Conservation (phyloP, 306 rosid genomes). For the Cicer chorassanicum region DNA sequence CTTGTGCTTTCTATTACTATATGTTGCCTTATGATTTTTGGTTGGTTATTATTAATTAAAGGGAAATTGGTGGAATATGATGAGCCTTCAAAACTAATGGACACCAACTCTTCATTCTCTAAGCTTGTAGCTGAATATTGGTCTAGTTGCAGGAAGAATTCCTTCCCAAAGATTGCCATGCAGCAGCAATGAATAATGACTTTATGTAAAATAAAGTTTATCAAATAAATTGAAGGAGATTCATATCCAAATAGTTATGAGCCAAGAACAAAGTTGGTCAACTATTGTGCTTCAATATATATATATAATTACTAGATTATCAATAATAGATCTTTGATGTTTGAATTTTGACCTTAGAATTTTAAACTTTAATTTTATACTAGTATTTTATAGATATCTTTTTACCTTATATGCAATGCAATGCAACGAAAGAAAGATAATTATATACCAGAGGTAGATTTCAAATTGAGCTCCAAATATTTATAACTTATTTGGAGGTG, state of each 20-base stretch:
- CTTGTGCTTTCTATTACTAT: background rate
- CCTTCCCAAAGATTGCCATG: conserved; percentile 27
- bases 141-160: conserved; percentile 63
- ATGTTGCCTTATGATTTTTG: background rate
- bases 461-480: too few relatives aligned
- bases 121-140: conserved; percentile 85
- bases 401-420: too few relatives aligned
- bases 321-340: too few relatives aligned
- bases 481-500: too few relatives aligned
- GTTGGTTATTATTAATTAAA: conserved; percentile 14
- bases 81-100: conserved; percentile 69
- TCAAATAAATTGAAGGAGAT: conserved; percentile 12
- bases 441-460: too few relatives aligned
- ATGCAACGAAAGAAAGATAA: too few relatives aligned
- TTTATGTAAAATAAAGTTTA: background rate
- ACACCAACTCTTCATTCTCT: conserved; percentile 69
- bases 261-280: background rate
- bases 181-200: conserved; percentile 23
- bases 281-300: too few relatives aligned
- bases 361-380: too few relatives aligned
- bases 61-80: conserved; percentile 78
- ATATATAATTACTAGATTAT: too few relatives aligned
- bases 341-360: too few relatives aligned
- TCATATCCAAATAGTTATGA: background rate
- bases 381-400: too few relatives aligned